phyloP scores from a whole-genome alignment of 495 filamentous ascomycete species.

The Coniosporium apollinis region DNA sequence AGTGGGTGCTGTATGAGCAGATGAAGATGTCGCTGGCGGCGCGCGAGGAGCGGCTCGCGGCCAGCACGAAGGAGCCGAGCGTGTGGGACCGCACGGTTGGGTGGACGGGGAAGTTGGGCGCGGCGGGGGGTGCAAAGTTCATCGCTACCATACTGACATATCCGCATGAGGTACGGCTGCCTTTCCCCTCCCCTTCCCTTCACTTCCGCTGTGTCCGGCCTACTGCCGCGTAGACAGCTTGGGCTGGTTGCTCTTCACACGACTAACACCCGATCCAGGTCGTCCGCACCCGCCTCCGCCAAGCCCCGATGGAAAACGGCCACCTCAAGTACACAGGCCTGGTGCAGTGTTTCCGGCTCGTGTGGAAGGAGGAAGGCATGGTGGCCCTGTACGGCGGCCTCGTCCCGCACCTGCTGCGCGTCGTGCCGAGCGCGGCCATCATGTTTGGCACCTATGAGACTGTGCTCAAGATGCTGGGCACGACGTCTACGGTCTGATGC shows the following conservation, averaged over 20 bases:
- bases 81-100: slow-evolving; percentile 47
- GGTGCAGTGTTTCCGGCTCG: slow-evolving; percentile 61
- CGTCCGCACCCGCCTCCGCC: slow-evolving; percentile 62
- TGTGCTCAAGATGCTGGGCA: slow-evolving; percentile 37
- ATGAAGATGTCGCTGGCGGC: slow-evolving; percentile 49
- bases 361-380: slow-evolving; percentile 75
- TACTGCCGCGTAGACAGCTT: background rate
- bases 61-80: slow-evolving; percentile 36
- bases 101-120: slow-evolving; percentile 54
- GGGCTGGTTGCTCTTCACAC: slow-evolving; percentile 2
- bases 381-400: slow-evolving; percentile 68
- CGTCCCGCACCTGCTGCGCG: slow-evolving; percentile 71
- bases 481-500: slow-evolving; percentile 17
- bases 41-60: slow-evolving; percentile 36
- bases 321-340: slow-evolving; percentile 68
- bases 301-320: slow-evolving; percentile 59
- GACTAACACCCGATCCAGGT: slow-evolving; percentile 32
- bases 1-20: slow-evolving; percentile 77
- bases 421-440: slow-evolving; percentile 76
- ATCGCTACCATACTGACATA: slow-evolving; percentile 67
- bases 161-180: slow-evolving; percentile 62
- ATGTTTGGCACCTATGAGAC: slow-evolving; percentile 87
- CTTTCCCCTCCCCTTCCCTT: background rate
- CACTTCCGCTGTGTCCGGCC: background rate
- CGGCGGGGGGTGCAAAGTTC: slow-evolving; percentile 68